A percentile compares a stretch with the other conserved stretches of the same genome.
Evolutionary conservation across 352 stramenopile species (phyloP).

Genomic region (Pythium chondricola): DNA sequence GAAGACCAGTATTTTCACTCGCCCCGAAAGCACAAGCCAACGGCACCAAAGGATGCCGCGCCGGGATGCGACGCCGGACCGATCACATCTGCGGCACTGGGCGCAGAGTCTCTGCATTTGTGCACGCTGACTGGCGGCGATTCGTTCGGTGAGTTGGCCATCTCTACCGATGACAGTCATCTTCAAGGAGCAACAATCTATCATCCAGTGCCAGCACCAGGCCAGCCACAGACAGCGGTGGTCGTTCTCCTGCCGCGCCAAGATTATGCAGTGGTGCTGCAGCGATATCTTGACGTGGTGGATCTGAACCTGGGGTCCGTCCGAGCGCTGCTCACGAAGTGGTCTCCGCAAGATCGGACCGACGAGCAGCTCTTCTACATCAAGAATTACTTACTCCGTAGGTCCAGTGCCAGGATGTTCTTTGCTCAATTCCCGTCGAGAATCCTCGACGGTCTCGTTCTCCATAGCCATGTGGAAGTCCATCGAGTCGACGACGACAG

Average conservation of each 20-base stretch:
- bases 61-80: conserved; percentile 13
- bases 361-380: conserved; percentile 35
- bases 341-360: conserved; percentile 33
- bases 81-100: not conserved
- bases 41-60: not conserved
- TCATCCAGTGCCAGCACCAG: conserved; percentile 16
- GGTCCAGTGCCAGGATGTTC: conserved; percentile 27
- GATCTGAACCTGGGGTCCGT: conserved; percentile 21
- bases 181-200: conserved; percentile 27
- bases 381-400: conserved; percentile 22
- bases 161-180: conserved; percentile 2
- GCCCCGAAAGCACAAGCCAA: not conserved
- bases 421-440: conserved; percentile 29
- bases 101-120: conserved; percentile 19
- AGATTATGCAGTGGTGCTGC: conserved; percentile 18
- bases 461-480: conserved; percentile 27
- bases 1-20: not conserved
- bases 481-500: conserved; percentile 20
- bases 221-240: conserved; percentile 4
- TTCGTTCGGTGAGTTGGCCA: conserved; percentile 27
- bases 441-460: conserved; percentile 25
- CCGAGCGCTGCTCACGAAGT: conserved; percentile 20
- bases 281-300: conserved; percentile 18
- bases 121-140: conserved; percentile 30
- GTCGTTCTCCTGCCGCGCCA: conserved; percentile 25